Conservation (phyloP, 768 basidiomycete species). For the Lactarius psammicola region DNA sequence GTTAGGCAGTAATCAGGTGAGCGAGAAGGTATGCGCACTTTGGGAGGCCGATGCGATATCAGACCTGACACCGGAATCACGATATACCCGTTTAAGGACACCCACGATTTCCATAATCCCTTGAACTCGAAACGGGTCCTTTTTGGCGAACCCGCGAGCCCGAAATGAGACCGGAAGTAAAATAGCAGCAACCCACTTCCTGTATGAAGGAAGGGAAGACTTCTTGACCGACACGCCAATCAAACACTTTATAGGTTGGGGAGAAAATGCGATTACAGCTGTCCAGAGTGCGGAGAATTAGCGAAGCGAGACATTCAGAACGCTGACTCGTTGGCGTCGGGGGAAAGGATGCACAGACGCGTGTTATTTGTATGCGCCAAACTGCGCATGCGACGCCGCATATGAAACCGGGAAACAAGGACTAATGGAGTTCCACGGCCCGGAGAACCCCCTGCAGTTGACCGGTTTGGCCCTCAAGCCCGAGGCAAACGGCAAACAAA, state of each 20-base stretch:
- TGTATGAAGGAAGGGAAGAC: neutral
- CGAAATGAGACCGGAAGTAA: neutral
- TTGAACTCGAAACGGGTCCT: neutral
- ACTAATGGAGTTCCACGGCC: neutral
- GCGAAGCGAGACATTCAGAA: neutral
- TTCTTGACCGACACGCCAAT: neutral
- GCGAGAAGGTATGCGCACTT: conserved; percentile 14
- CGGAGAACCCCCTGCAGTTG: neutral
- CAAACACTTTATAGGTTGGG: conserved; percentile 6
- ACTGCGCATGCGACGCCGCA: neutral
- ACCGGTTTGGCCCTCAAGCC: neutral
- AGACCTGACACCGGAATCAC: conserved; percentile 2
- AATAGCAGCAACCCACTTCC: neutral
- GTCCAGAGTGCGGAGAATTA: neutral
- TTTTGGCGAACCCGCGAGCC: neutral
- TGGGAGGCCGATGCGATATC: conserved; percentile 5
- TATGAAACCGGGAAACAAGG: neutral
- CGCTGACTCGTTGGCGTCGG: neutral
- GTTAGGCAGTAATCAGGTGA: neutral
- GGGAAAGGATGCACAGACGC: neutral
- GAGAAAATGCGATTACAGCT: conserved; percentile 4
- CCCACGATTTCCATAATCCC: conserved; percentile 12
- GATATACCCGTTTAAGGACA: conserved; percentile 6
- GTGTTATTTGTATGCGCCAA: neutral
- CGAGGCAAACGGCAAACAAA: no score